Evolutionary conservation across 1,284 basidiomycete species (phyloP).

Genomic region (Cryptococcus amylolentus): DNA sequence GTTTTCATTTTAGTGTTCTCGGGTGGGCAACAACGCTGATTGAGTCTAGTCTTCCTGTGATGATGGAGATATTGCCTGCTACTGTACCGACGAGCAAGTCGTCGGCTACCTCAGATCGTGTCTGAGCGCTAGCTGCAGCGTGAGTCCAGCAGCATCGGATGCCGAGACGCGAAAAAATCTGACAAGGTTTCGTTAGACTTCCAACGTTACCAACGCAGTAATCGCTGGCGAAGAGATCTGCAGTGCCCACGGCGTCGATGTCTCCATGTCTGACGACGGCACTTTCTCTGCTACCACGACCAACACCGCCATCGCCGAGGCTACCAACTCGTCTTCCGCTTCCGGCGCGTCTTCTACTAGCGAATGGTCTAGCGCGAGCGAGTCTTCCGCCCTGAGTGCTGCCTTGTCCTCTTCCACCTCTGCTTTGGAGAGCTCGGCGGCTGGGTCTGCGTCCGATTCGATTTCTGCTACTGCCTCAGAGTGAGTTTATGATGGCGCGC

Average conservation of each 20-base stretch:
- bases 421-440: neutral
- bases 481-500: neutral
- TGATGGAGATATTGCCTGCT: slow-evolving; percentile 17
- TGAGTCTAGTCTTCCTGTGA: slow-evolving; percentile 7
- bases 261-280: slow-evolving; percentile 2
- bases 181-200: slow-evolving; percentile 6
- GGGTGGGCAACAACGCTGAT: neutral
- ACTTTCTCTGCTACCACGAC: neutral
- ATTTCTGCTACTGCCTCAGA: neutral
- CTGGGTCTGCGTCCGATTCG: neutral
- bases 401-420: neutral
- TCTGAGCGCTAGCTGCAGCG: slow-evolving; percentile 14
- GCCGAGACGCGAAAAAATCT: neutral
- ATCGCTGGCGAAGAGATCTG: slow-evolving; percentile 16
- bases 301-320: neutral
- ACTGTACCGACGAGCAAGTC: slow-evolving; percentile 11
- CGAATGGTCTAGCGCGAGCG: neutral
- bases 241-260: slow-evolving; percentile 5
- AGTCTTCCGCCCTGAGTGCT: neutral
- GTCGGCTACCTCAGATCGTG: slow-evolving; percentile 16
- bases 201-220: slow-evolving; percentile 10
- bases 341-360: neutral
- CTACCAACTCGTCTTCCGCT: neutral
- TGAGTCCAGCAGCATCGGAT: slow-evolving; percentile 3
- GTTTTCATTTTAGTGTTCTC: slow-evolving; percentile 1